Base-by-base conservation (phyloP, 2,329 filamentous ascomycete species). In the Onygenales sp. region DNA sequence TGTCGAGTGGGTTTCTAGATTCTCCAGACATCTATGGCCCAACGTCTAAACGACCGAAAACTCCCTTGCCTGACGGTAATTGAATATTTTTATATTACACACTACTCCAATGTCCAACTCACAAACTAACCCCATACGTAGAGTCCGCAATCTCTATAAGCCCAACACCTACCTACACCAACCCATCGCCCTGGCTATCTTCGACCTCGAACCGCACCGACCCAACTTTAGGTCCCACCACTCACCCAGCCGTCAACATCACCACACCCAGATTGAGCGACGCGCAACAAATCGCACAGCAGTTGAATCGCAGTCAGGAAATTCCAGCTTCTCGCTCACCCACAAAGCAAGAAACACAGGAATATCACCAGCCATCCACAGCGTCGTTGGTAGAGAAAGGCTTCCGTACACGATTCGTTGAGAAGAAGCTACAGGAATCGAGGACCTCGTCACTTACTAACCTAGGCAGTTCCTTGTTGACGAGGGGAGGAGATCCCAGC, bases 381-480 rank as follows among this genome's bases (percentile, higher is more conserved):
- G 45, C 46, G 21, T 55, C 63, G n/a, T 62, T 73, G 2, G 68
- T 72, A 9, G 64, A 69, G 13, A 66, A 63, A 33, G 63, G 66
- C 46, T 73, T 73, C 54, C 67, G 71, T 3, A 55, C 61, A 6
- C 64, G 62, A 32, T 73, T 72, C 52, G 65, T 64, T 6, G 66
- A 72, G 56, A 62, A 60, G 50, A 54, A 60, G 27, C 55, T 55
- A 13, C 59, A 59, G 13, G 61, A 64, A 43, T 59, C 61, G 17
- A 58, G 52, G 38, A 46, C 54, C 7, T 57, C 58, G 7, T 58
- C 60, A 46, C 31, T 55, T 49, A 47, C 53, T 54, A 54, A 56
- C 49, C 14, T 59, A 51, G 36, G 46, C 8, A 49, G 46, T n/a
- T 49, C 35, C 9, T 32, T 49, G 46, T 47, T 55, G 31, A 55